Evolutionary conservation across 2,329 filamentous ascomycete genomes (phyloP), one percentile per base, ranked within the genome.

Genomic region (Sporothrix phasma): DNA sequence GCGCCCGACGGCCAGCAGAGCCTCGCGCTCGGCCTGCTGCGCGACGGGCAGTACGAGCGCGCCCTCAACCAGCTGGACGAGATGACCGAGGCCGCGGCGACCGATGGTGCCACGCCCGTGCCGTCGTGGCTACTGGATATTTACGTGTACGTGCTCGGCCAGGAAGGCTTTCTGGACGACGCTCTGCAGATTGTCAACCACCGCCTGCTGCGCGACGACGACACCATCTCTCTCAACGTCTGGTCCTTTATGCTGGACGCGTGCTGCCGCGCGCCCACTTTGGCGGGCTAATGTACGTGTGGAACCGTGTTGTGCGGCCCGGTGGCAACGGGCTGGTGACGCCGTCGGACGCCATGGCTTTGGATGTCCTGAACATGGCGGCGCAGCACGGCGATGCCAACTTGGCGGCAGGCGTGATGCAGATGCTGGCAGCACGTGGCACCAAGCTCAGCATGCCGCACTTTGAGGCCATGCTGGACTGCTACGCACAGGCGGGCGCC

Each of bases 11-110:
- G 86, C 8, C 83, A 83, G 72, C 84, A 89, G 69, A 84, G 83
- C 71, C 79, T 95, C 22, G 82, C 88, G 1, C 76, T 90, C 10
- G 91, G 90, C 0, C 76, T 95, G 65, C 79, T 97, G 41, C 83
- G 92, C 22, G 92, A 97, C 69, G 84, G 86, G 0, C 88, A 95
- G 70, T 87, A 90, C 67, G 94, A 97, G 75, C 77, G 92, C 67
- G 92, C 91, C 1, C 77, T 96, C 65, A 80, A 83, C 61, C 84
- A 84, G 68, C 74, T 96, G 47, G 86, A 90, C 43, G 76, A 82
- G 24, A 84, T 96, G 81, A 77, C 84, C 47, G 76, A 79, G 61
- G 79, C 83, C 58, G 77, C 79, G 2, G 77, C 83, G 0, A 70
- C 69, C 2, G 46, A 37, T 5, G 60, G 41, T 8, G 56, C 54